Base-by-base conservation (phyloP, 164 flowering plant species). In the Macadamia integrifolia region DNA sequence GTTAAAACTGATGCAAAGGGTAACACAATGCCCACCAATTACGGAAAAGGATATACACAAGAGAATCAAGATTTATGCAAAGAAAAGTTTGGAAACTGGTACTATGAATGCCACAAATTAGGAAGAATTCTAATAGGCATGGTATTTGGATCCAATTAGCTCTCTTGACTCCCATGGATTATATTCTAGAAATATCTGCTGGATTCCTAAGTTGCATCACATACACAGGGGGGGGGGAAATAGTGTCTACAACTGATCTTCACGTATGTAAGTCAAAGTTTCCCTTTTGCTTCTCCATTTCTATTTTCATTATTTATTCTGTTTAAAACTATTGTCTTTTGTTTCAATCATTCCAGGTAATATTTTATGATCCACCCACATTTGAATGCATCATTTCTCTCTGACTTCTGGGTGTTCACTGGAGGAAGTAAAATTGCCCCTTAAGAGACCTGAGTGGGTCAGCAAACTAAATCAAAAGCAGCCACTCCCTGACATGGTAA, bases 261-360 rank as follows among this genome's bases (percentile, higher is more conserved):
- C 92, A 92, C 83, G 97, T 94, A 92, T 86, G 98, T 89, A 90
- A 87, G 92, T 87, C 80, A 71, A 76, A 73, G 58, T 72, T 18
- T 59, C 76, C 66, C 72, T 29, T 50, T 30, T 62, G 28, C 60
- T 77, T 62, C 43, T 50, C 12, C 12, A 15, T 61, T 61, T 61
- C 15, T 9, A 12, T 43, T 8, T 6, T 42, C n/a, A 29, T 53
- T 69, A 5, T 65, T 50, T 10, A 29, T 46, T 49, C 58, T 61
- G 29, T 65, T 40, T 71, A 64, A 23, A 57, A n/a, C 9, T 56
- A 31, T 13, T 55, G 60, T 66, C 1, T 28, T 66, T 53, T 66
- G 12, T 66, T 58, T 69, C 61, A 58, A 48, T 48, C 46, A 32
- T 60, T 81, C 11, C 80, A 95, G 98, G 86, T 91, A n/a, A 78